These are phyloP conservation scores for Hypocreales sp. DNA, from an alignment of 2,329 filamentous ascomycete genomes.

Conservation along the genomic window DNA sequence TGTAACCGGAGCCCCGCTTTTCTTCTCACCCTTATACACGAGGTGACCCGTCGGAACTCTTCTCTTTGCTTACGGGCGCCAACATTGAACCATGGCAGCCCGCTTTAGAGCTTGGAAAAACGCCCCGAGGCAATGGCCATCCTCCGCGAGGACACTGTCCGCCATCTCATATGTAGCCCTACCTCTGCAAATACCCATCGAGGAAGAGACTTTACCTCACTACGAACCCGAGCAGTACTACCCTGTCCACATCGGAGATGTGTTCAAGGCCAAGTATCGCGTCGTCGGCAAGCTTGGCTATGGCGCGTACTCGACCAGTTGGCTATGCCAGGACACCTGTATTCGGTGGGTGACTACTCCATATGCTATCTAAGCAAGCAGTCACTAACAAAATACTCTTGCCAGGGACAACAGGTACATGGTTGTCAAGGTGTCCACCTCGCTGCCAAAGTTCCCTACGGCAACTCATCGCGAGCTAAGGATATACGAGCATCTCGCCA, in stretches of 20 bases:
- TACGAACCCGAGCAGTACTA: constrained; percentile 10
- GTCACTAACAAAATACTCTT: background rate
- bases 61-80: too few relatives aligned
- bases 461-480: constrained; percentile 1
- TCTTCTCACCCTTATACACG: too few relatives aligned
- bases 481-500: constrained; percentile 1
- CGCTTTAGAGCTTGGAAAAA: too few relatives aligned
- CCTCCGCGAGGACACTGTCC: too few relatives aligned
- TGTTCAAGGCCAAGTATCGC: constrained; percentile 9
- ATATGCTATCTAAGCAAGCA: too few relatives aligned
- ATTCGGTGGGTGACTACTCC: constrained; percentile 5
- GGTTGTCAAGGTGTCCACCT: constrained; percentile 1
- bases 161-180: too few relatives aligned
- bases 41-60: too few relatives aligned
- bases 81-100: too few relatives aligned
- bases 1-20: too few relatives aligned
- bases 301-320: constrained; percentile 11
- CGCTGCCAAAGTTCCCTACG: background rate
- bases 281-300: constrained; percentile 12
- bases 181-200: constrained; percentile 4
- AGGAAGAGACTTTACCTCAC: constrained; percentile 10
- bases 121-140: too few relatives aligned
- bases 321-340: constrained; percentile 11
- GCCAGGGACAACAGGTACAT: background rate
- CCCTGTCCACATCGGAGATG: constrained; percentile 8